Evolutionary conservation across 345 rosid genomes (phyloP).

Genomic region (Eucalyptus melliodora): DNA sequence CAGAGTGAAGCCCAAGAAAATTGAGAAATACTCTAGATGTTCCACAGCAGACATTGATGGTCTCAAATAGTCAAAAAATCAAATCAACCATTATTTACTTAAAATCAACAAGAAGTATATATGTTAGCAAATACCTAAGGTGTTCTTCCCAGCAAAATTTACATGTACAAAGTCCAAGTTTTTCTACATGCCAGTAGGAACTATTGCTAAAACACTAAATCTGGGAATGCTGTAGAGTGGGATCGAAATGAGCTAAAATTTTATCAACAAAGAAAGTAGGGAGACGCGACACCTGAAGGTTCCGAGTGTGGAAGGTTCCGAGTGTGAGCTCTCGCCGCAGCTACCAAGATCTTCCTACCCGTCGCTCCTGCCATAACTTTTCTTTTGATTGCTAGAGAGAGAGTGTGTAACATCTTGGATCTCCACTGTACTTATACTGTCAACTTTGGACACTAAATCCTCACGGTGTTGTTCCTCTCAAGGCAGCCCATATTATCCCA

Average conservation of each 20-base stretch:
- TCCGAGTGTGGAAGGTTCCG: background rate
- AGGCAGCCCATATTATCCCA: too few species aligned
- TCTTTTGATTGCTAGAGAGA: background rate
- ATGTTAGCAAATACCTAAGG: background rate
- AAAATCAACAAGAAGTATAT: background rate
- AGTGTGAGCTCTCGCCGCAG: conserved; percentile 10
- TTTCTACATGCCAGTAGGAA: background rate
- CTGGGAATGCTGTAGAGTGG: background rate
- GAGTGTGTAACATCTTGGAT: too few species aligned
- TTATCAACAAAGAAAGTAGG: background rate
- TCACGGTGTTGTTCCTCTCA: too few species aligned
- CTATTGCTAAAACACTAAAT: background rate
- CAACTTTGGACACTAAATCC: too few species aligned
- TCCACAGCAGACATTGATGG: background rate
- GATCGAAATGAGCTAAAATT: background rate
- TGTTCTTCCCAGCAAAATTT: background rate
- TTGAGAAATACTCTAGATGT: background rate
- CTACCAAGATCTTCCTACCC: background rate
- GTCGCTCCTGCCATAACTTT: background rate
- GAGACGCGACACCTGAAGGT: background rate
- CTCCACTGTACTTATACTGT: too few species aligned
- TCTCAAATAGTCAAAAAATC: background rate
- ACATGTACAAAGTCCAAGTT: background rate
- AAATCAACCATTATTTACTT: background rate
- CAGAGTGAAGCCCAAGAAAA: background rate